Conservation (phyloP, 2,329 filamentous ascomycete species). For the Talaromyces islandicus region DNA sequence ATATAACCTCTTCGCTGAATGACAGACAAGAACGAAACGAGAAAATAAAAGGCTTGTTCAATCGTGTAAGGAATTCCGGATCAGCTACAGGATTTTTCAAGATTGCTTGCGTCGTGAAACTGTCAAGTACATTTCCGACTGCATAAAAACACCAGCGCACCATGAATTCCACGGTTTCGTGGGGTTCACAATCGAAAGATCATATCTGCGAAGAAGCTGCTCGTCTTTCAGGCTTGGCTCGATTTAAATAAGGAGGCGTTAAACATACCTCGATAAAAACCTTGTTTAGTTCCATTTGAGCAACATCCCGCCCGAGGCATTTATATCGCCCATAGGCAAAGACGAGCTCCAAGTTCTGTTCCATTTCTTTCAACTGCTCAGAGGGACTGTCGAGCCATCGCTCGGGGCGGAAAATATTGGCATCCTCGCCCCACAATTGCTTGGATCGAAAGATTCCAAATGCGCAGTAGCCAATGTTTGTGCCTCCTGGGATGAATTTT, state of each 20-base stretch:
- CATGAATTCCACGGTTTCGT: not conserved
- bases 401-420: constrained; percentile 18
- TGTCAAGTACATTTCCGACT: not conserved
- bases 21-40: too few species aligned
- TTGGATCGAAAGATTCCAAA: constrained; percentile 19
- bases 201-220: not conserved
- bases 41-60: too few species aligned
- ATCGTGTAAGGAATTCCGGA: too few species aligned
- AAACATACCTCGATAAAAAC: not conserved
- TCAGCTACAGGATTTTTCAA: not conserved
- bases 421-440: constrained; percentile 15
- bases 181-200: not conserved
- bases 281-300: constrained; percentile 3
- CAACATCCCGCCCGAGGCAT: not conserved
- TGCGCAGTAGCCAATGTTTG: constrained; percentile 20
- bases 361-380: not conserved
- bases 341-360: not conserved
- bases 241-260: not conserved
- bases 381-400: constrained; percentile 16
- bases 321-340: not conserved
- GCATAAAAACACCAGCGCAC: not conserved
- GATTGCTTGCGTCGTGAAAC: not conserved
- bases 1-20: too few species aligned
- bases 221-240: not conserved
- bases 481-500: constrained; percentile 13